Percentiles rank a stretch among this genome's conserved stretches.
Conservation (phyloP, 305 asterid genomes). For the Petunia hybrid region DNA sequence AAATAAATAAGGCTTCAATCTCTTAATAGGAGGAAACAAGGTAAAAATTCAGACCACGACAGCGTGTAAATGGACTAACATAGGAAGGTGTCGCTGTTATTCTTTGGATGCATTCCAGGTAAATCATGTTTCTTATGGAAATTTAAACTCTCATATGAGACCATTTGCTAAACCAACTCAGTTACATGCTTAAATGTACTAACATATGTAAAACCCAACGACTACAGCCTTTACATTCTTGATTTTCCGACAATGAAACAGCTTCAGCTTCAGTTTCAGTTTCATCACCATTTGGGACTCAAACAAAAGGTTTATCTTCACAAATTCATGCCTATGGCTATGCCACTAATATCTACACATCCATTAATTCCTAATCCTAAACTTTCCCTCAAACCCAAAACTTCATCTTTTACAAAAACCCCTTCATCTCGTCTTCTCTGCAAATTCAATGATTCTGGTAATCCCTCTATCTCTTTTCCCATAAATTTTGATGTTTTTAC, state of each 20-base stretch:
- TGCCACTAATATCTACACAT: neutral
- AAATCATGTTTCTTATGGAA: neutral
- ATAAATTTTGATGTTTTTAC: neutral
- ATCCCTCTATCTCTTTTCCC: neutral
- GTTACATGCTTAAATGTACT: no score
- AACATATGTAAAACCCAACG: neutral
- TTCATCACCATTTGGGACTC: conserved; percentile 24
- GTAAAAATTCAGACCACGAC: neutral
- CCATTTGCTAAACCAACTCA: no score
- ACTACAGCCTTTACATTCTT: neutral
- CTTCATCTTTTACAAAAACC: conserved; percentile 11
- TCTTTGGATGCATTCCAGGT: no score
- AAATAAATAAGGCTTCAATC: no score
- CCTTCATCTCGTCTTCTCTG: conserved; percentile 33
- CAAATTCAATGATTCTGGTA: conserved; percentile 34
- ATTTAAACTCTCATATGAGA: neutral
- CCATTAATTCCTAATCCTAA: neutral
- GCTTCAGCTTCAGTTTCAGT: conserved; percentile 22
- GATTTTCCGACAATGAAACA: conserved; percentile 29
- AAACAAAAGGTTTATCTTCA: conserved; percentile 1
- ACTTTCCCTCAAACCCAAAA: conserved; percentile 29
- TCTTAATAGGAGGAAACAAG: neutral
- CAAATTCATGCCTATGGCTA: conserved; percentile 14
- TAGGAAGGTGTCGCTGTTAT: no score
- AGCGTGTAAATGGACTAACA: neutral